Conservation (phyloP, 805 yeast genomes). For the Teunomyces funiuensis region DNA sequence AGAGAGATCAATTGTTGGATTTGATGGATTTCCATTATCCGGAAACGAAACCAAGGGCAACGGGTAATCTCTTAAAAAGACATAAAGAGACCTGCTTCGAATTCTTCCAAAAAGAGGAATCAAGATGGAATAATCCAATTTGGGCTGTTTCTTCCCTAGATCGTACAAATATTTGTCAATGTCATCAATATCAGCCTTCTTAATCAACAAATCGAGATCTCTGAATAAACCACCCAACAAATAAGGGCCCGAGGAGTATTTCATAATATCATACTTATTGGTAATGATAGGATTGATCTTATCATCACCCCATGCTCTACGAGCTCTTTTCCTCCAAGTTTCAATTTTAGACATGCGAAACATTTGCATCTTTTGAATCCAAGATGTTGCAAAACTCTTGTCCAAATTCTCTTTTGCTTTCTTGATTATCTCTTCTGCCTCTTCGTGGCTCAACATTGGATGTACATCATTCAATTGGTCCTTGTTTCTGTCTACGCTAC, state of each 20-base stretch:
- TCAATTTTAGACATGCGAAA: slow-evolving; percentile 23
- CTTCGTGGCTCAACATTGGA: slow-evolving; percentile 16
- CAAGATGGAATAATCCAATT: slow-evolving; percentile 52
- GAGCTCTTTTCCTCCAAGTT: slow-evolving; percentile 26
- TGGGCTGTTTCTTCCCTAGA: slow-evolving; percentile 52
- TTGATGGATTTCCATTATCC: slow-evolving; percentile 19
- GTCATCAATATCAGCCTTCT: slow-evolving; percentile 28
- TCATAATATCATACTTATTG: slow-evolving; percentile 35
- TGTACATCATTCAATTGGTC: no score
- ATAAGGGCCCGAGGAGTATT: slow-evolving; percentile 34
- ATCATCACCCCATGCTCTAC: slow-evolving; percentile 37
- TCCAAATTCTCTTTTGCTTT: slow-evolving; percentile 27
- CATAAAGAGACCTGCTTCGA: slow-evolving; percentile 41
- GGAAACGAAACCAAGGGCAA: slow-evolving; percentile 58
- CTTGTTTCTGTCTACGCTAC: no score
- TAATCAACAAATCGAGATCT: slow-evolving; percentile 30
- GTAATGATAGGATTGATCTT: slow-evolving; percentile 26
- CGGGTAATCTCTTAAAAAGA: slow-evolving; percentile 55
- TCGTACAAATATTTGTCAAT: slow-evolving; percentile 37
- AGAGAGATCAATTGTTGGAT: slow-evolving; percentile 28
- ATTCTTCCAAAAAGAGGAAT: slow-evolving; percentile 50
- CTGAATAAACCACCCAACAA: slow-evolving; percentile 29
- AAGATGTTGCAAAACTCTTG: slow-evolving; percentile 29
- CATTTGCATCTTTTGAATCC: slow-evolving; percentile 32
- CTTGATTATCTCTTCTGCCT: slow-evolving; percentile 26